Base-by-base conservation (phyloP, 768 basidiomycete genomes). In the Amanita exitialis region DNA sequence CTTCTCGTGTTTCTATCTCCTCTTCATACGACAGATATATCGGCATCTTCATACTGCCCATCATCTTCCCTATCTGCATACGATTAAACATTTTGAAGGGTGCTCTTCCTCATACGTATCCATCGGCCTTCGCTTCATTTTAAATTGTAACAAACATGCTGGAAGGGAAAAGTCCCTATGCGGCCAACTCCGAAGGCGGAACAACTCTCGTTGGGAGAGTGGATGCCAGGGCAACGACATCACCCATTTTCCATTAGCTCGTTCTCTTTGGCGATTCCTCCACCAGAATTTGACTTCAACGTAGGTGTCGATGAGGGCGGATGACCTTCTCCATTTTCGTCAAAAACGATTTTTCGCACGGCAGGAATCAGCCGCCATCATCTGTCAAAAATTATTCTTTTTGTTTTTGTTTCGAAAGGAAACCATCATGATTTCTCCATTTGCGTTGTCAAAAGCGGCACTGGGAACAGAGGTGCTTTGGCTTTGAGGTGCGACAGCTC, bases 401-500 rank as follows among this genome's bases (percentile, higher is more conserved):
- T 88, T 89, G 63, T 86, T 87, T 64, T 85, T 87, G 62, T 85
- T 88, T 38, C 77, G 71, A 16, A 86, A 64, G 0, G 77, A n/a
- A n/a, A n/a, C n/a, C n/a, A n/a, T n/a, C n/a, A n/a, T n/a, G n/a
- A n/a, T n/a, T n/a, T n/a, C n/a, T 51, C 57, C 55, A 52, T 36
- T 55, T 18, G 18, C 59, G 13, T 44, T 34, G 9, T 52, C 55
- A 37, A 56, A 55, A 3, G 52, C 53, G 46, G 41, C 39, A 23
- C 54, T 55, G 2, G 48, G 53, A 1, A 54, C 48, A 9, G 50
- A 39, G 0, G 56, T 53, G n/a, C n/a, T n/a, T n/a, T n/a, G n/a
- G 41, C 20, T 21, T 6, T 9, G 20, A 23, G 23, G 4, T 2
- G 23, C 23, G 4, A 23, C 23, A 2, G 20, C 3, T 47, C 15